Base-by-base conservation (phyloP, 768 basidiomycete species). In the Lactarius hengduanensis region DNA sequence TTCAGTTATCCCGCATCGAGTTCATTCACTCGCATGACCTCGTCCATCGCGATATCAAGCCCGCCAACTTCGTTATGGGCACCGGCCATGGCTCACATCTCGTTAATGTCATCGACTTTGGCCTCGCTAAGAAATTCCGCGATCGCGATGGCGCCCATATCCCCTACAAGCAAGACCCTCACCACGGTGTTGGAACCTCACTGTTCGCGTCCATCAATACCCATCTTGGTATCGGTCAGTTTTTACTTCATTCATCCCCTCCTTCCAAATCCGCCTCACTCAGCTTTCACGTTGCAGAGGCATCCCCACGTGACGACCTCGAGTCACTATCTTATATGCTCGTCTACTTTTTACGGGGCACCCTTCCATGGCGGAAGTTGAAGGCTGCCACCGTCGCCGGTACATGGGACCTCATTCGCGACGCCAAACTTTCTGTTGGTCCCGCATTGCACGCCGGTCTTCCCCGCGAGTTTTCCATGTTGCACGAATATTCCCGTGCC, bases 41-140 rank as follows among this genome's bases (percentile, higher is more conserved):
- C 71, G 87, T 97, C 50, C 96, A 98, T 76, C 91, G 96, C 70
- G 96, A 98, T 75, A 91, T 99, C 77, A 99, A 98, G 77, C 96
- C 96, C 43, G 96, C 96, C 73, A 98, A 99, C 79, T 99, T 99
- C 75, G 89, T 99, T 67, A 98, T 98, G 93, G 92, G 94, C 69
- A 84, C 86, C 56, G 86, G 86, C 68, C 88, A 86, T 69, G 80
- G 84, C 76, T 73, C 83, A 0, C 82, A 83, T 71, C 78, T 88
- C 72, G 95, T 99, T 75, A 96, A 98, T 76, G 91, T 99, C 71
- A 92, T 92, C 71, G 91, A 92, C 78, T 92, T 92, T 77, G 91
- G 91, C 16, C 87, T 92, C 56, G 90, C 91, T 0, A 91, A 91
- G 74, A 89, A 88, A 70, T 92, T 83, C 73, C 84, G 88, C 26